A percentile compares a stretch with the other conserved stretches of the same genome.
phyloP scores from a whole-genome alignment of 2,329 filamentous ascomycete genomes.

The Neofusicoccum ribis region DNA sequence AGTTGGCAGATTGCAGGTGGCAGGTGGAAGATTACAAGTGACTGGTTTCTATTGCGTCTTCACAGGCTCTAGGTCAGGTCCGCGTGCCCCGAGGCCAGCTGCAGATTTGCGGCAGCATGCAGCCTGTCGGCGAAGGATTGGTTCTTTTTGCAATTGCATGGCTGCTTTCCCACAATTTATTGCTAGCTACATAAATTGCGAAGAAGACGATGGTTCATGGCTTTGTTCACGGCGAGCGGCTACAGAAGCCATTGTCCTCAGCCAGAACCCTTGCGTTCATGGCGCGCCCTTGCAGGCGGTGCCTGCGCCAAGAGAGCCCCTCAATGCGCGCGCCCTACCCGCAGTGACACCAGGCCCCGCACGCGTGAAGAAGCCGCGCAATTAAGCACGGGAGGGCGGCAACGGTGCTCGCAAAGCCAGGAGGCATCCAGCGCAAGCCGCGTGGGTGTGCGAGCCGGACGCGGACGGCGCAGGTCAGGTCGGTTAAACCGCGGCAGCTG shows the following conservation, averaged over 20 bases:
- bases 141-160: no score
- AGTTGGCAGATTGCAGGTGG: no score
- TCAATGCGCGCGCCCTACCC: slow-evolving; percentile 3
- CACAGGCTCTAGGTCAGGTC: no score
- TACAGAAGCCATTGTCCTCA: no score
- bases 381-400: neutral
- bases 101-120: no score
- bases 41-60: no score
- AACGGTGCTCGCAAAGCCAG: neutral
- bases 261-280: neutral
- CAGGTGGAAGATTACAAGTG: no score
- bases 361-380: neutral
- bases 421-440: neutral
- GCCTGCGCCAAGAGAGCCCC: slow-evolving; percentile 8
- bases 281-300: slow-evolving; percentile 3
- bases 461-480: neutral
- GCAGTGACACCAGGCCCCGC: neutral
- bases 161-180: neutral
- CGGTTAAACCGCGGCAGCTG: slow-evolving; percentile 6
- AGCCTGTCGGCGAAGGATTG: no score
- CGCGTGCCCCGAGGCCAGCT: no score
- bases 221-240: neutral
- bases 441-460: neutral
- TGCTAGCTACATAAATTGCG: neutral
- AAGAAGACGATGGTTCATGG: neutral